Evolutionary conservation across 176 grass and related monocot genomes (phyloP), one percentile per base, ranked within the genome.

Genomic region (Musa beccarii): DNA sequence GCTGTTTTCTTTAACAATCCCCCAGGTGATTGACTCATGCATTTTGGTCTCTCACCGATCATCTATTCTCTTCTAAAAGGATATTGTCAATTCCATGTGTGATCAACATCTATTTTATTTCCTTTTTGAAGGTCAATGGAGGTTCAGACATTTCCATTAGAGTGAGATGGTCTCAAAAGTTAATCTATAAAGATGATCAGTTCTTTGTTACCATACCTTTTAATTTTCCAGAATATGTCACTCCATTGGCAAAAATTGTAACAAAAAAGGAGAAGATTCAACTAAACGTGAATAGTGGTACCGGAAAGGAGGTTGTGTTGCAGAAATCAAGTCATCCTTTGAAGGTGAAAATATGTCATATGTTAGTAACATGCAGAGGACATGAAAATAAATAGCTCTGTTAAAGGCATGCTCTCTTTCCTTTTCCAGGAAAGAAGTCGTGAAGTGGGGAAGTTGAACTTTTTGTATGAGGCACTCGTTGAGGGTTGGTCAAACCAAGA

Each of bases 251-350:
- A 61, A 99, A 89, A 86, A 84, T 99, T 62, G 89, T 94, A 80
- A 81, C 81, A 79, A 99, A 99, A 78, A 89, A 19, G 75, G 95
- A 99, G 82, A 99, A 86, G 84, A 89, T 99, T 87, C 89, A 94
- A 53, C 81, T 99, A 73, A 87, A 51, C 71, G 51, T 99, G 78
- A 86, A 94, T 69, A 94, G 75, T 79, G 90, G 86, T 74, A 84
- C 86, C 52, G 84, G 84, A 65, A 92, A 94, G 76, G 95, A 99
- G 81, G 73, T 94, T 88, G 69, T 99, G 28, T 76, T 94, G 78
- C 86, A 92, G 83, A 84, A 81, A 75, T 79, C 90, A 72, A 99
- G 88, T 83, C 95, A 94, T 72, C 81, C 74, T 0, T 86, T 99
- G 80, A 99, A 99, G 95, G 95, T 99, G 55, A 83, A 28, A 28